phyloP scores from a whole-genome alignment of 495 filamentous ascomycete genomes.

The Penicillium soppii region DNA sequence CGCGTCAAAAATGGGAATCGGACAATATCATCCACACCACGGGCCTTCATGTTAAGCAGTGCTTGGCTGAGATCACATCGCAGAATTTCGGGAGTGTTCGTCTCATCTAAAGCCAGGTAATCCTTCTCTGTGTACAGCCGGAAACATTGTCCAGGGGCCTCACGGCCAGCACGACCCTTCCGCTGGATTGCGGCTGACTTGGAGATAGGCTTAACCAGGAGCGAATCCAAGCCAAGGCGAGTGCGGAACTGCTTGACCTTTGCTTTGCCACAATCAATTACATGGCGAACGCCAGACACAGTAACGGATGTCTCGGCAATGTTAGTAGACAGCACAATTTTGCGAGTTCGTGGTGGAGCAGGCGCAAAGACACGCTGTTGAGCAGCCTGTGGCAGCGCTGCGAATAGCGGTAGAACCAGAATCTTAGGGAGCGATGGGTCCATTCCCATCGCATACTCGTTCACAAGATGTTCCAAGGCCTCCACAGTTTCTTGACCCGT shows the following conservation, averaged over 20 bases:
- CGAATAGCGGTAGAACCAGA: slow-evolving; percentile 68
- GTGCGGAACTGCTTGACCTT: slow-evolving; percentile 92
- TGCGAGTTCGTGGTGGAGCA: slow-evolving; percentile 72
- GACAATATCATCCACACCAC: slow-evolving; percentile 79
- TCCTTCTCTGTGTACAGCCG: slow-evolving; percentile 84
- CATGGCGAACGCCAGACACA: slow-evolving; percentile 85
- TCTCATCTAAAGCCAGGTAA: slow-evolving; percentile 67
- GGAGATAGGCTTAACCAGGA: slow-evolving; percentile 88
- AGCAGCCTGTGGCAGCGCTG: slow-evolving; percentile 68
- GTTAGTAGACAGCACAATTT: slow-evolving; percentile 91
- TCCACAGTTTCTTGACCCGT: slow-evolving; percentile 95
- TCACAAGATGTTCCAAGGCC: slow-evolving; percentile 71
- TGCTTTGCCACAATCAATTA: slow-evolving; percentile 90
- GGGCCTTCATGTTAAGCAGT: slow-evolving; percentile 90
- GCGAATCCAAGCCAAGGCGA: slow-evolving; percentile 81
- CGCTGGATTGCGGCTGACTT: slow-evolving; percentile 92
- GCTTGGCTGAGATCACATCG: slow-evolving; percentile 83
- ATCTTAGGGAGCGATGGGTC: slow-evolving; percentile 73
- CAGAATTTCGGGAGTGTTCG: slow-evolving; percentile 84
- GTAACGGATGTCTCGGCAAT: slow-evolving; percentile 98
- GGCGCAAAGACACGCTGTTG: slow-evolving; percentile 86
- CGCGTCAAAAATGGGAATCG: slow-evolving; percentile 83
- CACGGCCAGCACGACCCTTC: slow-evolving; percentile 88
- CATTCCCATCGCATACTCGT: slow-evolving; percentile 72
- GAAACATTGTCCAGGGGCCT: slow-evolving; percentile 86